phyloP scores from a whole-genome alignment of 169 alveolate species.

The Plasmodium coatneyi region DNA sequence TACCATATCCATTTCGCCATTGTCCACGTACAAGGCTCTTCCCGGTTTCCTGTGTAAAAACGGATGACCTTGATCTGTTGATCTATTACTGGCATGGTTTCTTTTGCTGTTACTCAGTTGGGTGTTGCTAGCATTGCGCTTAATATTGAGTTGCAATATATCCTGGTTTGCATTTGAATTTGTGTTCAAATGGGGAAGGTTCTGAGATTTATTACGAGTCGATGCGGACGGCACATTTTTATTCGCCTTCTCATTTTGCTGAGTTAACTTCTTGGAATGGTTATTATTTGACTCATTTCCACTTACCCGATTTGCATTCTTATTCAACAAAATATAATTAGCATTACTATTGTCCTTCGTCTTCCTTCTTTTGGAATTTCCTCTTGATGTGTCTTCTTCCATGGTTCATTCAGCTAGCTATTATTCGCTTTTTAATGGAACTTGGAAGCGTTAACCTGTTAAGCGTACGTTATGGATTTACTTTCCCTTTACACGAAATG shows the following conservation, averaged over 20 bases:
- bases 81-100: background rate
- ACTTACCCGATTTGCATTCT: background rate
- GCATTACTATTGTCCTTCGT: background rate
- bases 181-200: background rate
- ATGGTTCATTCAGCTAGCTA: background rate
- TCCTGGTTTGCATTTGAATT: background rate
- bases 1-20: constrained; percentile 24
- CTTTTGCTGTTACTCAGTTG: background rate
- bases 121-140: background rate
- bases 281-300: background rate
- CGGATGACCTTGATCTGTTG: background rate
- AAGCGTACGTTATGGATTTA: background rate
- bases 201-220: background rate
- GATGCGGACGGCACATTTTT: background rate
- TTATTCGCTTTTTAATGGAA: background rate
- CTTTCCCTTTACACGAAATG: background rate
- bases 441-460: background rate
- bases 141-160: background rate
- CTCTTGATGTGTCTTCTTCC: constrained; percentile 22
- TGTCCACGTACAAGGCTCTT: background rate
- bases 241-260: background rate
- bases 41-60: background rate
- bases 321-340: background rate
- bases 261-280: background rate
- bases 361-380: constrained; percentile 35